phyloP scores from a whole-genome alignment of 768 basidiomycete genomes.

The Mycena rosella region DNA sequence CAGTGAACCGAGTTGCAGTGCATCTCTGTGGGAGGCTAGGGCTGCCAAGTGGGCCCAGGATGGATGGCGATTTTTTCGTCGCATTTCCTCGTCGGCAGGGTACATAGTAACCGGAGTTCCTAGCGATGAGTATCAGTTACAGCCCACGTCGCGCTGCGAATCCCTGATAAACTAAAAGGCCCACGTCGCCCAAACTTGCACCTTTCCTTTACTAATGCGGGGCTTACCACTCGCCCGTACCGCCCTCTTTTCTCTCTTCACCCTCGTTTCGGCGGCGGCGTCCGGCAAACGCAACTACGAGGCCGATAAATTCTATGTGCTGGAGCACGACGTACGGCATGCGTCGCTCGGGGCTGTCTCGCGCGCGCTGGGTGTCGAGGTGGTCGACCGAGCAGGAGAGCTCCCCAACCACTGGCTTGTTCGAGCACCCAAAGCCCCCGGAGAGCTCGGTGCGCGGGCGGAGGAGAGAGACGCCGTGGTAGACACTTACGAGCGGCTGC shows the following conservation, averaged over 20 bases:
- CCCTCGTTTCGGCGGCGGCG: conserved; percentile 30
- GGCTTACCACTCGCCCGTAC: not conserved
- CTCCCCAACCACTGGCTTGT: conserved; percentile 88
- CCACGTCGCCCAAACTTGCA: not conserved
- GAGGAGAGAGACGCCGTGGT: conserved; percentile 62
- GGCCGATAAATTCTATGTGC: conserved; percentile 85
- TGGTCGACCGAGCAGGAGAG: conserved; percentile 83
- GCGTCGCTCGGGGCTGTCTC: conserved; percentile 74
- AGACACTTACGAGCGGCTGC: conserved; percentile 60
- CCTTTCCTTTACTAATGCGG: conserved; percentile 18
- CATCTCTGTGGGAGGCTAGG: too few species aligned
- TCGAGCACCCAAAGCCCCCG: conserved; percentile 59
- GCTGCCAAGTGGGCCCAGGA: too few species aligned
- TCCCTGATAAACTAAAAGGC: not conserved
- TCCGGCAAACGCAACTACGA: conserved; percentile 65
- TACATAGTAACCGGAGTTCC: too few species aligned
- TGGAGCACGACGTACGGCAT: conserved; percentile 71
- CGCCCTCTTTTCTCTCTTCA: conserved; percentile 23
- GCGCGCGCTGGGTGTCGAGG: conserved; percentile 73
- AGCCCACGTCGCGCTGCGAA: not conserved
- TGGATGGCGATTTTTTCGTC: too few species aligned
- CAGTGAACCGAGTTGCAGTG: too few species aligned
- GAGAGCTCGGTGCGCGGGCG: conserved; percentile 46
- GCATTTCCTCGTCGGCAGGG: too few species aligned
- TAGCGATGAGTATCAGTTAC: not conserved